Base-by-base conservation (phyloP, 163 green algal species). In the Scenedesmus sp. region DNA sequence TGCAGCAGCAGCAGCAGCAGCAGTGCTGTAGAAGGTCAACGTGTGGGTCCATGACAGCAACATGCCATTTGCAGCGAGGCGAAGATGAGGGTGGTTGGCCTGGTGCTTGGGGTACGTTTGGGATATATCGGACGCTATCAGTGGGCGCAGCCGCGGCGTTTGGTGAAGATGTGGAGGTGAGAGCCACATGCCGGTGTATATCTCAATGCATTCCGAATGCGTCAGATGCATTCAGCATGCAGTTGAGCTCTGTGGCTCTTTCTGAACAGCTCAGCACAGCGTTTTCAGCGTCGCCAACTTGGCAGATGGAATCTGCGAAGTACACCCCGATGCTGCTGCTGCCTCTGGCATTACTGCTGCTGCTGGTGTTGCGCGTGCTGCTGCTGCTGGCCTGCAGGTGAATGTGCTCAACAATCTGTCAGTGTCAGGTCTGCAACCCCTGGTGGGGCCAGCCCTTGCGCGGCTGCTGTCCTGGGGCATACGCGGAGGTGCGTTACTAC, bases 131-230 rank as follows among this genome's bases (percentile, higher is more conserved):
- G 9, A 84, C 76, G 82, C 89, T 92, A 3, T 76, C 52, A 3
- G 79, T 92, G 1, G 89, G 89, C 0, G 81, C 52, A 0, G 81
- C 83, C 52, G 13, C 89, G 8, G 89, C 89, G 3, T 92, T 92
- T 84, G 89, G 89, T 0, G 20, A 62, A 9, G n/a, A 66, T 52
- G 13, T 88, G 5, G 62, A 92, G 57, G 83, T 76, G 23, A 46
- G 34, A 7, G 81, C 34, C 34, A 46, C 34, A 46, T 46, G 34
- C 34, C 34, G 34, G 34, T 46, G 34, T 46, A 46, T 46, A 46
- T 46, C 34, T 46, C 34, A 46, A 46, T 46, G 34, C 34, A 46
- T 46, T 46, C 34, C 34, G 34, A 46, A 46, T 46, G 34, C 34
- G 34, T 46, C 34, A 46, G 34, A 46, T 46, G 34, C 34, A 46